Evolutionary conservation across 2,329 filamentous ascomycete genomes (phyloP), one percentile per base, ranked within the genome.

Genomic region (Neonectria faginata): DNA sequence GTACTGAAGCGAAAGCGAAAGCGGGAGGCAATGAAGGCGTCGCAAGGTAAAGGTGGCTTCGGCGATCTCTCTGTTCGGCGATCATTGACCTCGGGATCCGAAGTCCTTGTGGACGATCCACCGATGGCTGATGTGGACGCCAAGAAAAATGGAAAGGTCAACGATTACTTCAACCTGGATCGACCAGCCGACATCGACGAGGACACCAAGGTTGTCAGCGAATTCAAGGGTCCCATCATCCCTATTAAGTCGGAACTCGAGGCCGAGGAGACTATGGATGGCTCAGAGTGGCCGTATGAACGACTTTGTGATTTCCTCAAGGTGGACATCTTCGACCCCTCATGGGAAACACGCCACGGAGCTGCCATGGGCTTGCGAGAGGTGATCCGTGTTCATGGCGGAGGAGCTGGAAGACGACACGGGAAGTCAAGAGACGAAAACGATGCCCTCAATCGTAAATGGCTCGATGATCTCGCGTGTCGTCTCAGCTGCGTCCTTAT

Each of bases 281-380:
- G 94, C 2, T 84, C 87, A 3, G 93, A 97, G 76, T 99, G 96
- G 96, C 96, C 96, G 0, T 97, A 93, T 74, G 94, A 97, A 74
- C 89, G 93, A 57, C 88, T 99, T 39, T 97, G 94, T 77, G 96
- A 98, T 66, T 96, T 97, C 73, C 86, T 99, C 63, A 95, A 93
- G 74, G 86, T 98, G 36, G 96, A 99, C 76, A 85, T 99, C 1
- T 98, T 99, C 72, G 95, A 99, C 75, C 84, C 92, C 3, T 90
- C 91, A 52, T 99, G 96, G 97, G 96, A 99, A 79, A 94, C 94
- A 8, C 91, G 96, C 16, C 96, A 99, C 77, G 96, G 96, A 73
- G 96, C 97, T 60, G 94, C 96, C 14, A 96, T 99, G 91, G 96
- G 93, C 11, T 83, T 99, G 41, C 89, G 96, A 74, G 96, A 99